Evolutionary conservation across 371 early-diverging fungal species (phyloP).

Genomic region (Lichtheimia ramosa): DNA sequence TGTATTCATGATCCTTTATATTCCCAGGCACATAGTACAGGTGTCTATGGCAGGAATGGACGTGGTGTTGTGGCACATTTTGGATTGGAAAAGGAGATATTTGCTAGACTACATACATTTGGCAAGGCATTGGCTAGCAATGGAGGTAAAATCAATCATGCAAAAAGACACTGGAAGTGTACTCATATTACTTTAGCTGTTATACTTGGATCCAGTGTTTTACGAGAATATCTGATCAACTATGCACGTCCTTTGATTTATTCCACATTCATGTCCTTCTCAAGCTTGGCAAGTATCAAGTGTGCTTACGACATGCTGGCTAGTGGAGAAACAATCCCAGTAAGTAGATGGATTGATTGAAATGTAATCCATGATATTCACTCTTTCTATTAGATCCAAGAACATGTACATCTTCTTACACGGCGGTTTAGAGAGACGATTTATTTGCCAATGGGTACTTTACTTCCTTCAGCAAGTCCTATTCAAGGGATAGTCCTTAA

Average conservation of each 20-base stretch:
- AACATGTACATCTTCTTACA: conserved; percentile 45
- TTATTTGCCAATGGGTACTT: conserved; percentile 44
- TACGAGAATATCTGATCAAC: conserved; percentile 75
- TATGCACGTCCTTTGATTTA: conserved; percentile 84
- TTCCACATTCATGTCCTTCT: conserved; percentile 74
- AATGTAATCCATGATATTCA: conserved; percentile 2
- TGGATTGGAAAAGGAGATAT: conserved; percentile 63
- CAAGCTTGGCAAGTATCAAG: conserved; percentile 55
- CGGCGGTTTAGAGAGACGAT: conserved; percentile 47
- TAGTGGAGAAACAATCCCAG: conserved; percentile 48
- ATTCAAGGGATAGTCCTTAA: conserved; percentile 79
- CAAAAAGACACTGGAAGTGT: too few relatives aligned
- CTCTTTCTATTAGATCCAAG: conserved; percentile 54
- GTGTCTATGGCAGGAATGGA: conserved; percentile 70
- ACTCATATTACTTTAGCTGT: conserved; percentile 52
- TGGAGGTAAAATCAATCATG: conserved; percentile 69
- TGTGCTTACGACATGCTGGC: conserved; percentile 57
- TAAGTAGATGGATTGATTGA: conserved; percentile 19
- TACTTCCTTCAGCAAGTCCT: conserved; percentile 64
- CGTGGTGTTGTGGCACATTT: conserved; percentile 67
- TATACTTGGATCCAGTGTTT: conserved; percentile 59
- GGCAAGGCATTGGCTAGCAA: conserved; percentile 82
- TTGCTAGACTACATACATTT: conserved; percentile 82
- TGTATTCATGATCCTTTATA: neutral
- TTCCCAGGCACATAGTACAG: conserved; percentile 79